Base-by-base conservation (phyloP, 805 yeast genomes). In the Priceomyces haplophilus region DNA sequence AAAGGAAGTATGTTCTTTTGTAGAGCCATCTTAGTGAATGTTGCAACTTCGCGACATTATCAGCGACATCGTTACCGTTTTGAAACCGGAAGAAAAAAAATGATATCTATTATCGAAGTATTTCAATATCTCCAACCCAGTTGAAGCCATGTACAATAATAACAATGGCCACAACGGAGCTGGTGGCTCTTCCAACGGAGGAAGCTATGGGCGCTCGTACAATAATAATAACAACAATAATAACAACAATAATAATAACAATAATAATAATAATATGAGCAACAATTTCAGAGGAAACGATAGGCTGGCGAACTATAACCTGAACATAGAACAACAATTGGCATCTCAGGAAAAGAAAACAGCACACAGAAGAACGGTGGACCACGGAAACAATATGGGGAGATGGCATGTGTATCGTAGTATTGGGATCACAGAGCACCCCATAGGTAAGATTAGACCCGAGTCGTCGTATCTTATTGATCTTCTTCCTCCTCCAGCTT, bases 311-410 rank as follows among this genome's bases (percentile, higher is more conserved):
- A 55, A 53, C 13, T 59, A 62, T 45, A 62, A 64, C 35, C 72
- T 61, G 49, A 64, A 60, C 42, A 48, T 67, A 32, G 73, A 69
- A 44, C 72, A 70, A 45, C 75, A 69, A 53, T 58, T 67, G 39
- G 69, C 67, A 37, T 66, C 67, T 35, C 81, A 75, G 49, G 76
- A 71, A 45, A 78, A 69, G 50, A 76, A 73, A 51, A 66, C 76
- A 2, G 72, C 78, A 12, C 79, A 79, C 50, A 69, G 91, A 54
- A 71, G 89, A 56, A 83, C 88, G 2, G 80, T 84, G 4, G 96
- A 87, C 59, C 86, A 83, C 62, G 90, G 89, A 10, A 80, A 84
- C 42, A 76, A 83, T 19, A 74, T 82, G 74, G 86, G 88, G 2
- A 65, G 86, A 46, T 81, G 85, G 76, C 55, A 69, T 50, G 52